Evolutionary conservation across 306 rosid genomes (phyloP).

Genomic region (Dryas drummondii): DNA sequence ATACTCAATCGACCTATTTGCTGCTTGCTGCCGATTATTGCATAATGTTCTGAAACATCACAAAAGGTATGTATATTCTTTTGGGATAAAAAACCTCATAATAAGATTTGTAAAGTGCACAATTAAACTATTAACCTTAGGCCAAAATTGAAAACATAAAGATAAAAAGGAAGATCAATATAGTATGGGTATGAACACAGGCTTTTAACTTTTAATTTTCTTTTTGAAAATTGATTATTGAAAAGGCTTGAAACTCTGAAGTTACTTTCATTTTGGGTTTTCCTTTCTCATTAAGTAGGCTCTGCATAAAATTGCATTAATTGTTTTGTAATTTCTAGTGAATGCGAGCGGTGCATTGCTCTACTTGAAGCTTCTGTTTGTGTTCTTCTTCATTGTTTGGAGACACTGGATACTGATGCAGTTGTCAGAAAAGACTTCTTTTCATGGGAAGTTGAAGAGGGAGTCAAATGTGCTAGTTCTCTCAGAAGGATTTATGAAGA

Average conservation of each 20-base stretch:
- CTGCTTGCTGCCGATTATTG: constrained; percentile 75
- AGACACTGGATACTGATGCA: constrained; percentile 49
- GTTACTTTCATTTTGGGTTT: constrained; percentile 1
- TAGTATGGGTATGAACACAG: not conserved
- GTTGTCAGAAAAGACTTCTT: constrained; percentile 41
- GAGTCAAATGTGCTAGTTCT: constrained; percentile 74
- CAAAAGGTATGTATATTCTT: constrained; percentile 49
- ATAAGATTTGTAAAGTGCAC: not conserved
- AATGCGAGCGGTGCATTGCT: constrained; percentile 62
- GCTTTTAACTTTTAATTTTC: not conserved
- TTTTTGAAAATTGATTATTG: not conserved
- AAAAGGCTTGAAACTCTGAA: not conserved
- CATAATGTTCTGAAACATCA: constrained; percentile 68
- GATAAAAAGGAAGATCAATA: not conserved
- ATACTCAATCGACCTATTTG: constrained; percentile 62
- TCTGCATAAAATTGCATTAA: constrained; percentile 5
- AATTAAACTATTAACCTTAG: not conserved
- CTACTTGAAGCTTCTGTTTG: constrained; percentile 72
- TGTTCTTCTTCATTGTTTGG: constrained; percentile 79
- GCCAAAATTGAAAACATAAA: constrained; percentile 3
- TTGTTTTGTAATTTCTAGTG: constrained; percentile 45
- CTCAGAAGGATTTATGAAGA: constrained; percentile 82
- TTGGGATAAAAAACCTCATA: not conserved
- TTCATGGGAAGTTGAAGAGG: constrained; percentile 78
- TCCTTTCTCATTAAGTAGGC: constrained; percentile 1